Percentiles rank a stretch among this genome's conserved stretches.
These are phyloP conservation scores for Hamigera avellanea DNA, from an alignment of 495 filamentous ascomycete genomes.

Conservation along the genomic window DNA sequence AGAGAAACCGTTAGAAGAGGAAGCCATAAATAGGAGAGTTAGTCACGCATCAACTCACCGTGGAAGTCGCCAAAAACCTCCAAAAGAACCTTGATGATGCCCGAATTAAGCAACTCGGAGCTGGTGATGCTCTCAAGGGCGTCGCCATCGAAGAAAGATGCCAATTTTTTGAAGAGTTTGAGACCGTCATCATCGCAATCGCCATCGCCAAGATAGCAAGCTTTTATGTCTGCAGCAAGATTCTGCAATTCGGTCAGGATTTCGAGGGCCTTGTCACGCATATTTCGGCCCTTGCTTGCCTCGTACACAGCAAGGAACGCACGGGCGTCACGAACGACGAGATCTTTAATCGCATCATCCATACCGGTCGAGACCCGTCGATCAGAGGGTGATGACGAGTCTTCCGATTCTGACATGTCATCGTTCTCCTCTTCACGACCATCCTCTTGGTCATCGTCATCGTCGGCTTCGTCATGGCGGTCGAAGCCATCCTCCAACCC, in stretches of 20 bases:
- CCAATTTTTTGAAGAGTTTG: constrained; percentile 62
- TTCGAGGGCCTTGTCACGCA: constrained; percentile 64
- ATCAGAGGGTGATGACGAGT: constrained; percentile 42
- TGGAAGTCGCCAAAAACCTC: constrained; percentile 62
- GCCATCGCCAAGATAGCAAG: constrained; percentile 50
- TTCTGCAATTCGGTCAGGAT: constrained; percentile 63
- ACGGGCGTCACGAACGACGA: constrained; percentile 64
- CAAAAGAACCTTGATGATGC: constrained; percentile 73
- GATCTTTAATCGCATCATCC: constrained; percentile 54
- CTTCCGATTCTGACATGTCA: constrained; percentile 60
- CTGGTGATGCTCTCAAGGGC: constrained; percentile 92
- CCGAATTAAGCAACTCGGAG: constrained; percentile 82
- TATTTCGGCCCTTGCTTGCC: constrained; percentile 53
- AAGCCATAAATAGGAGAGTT: constrained; percentile 2
- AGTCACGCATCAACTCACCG: constrained; percentile 16
- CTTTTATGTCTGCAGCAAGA: constrained; percentile 58
- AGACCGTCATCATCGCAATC: constrained; percentile 33
- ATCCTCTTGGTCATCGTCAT: constrained; percentile 50
- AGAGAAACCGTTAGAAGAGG: neutral
- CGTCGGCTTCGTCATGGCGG: constrained; percentile 38
- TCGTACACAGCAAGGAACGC: constrained; percentile 77
- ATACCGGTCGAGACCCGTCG: constrained; percentile 32
- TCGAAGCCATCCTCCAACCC: constrained; percentile 43
- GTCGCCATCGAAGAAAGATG: constrained; percentile 81
- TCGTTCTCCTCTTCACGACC: constrained; percentile 49